Percentiles rank a stretch among this genome's conserved stretches.
phyloP scores from a whole-genome alignment of 2,329 filamentous ascomycete species.

The Neonectria punicea region DNA sequence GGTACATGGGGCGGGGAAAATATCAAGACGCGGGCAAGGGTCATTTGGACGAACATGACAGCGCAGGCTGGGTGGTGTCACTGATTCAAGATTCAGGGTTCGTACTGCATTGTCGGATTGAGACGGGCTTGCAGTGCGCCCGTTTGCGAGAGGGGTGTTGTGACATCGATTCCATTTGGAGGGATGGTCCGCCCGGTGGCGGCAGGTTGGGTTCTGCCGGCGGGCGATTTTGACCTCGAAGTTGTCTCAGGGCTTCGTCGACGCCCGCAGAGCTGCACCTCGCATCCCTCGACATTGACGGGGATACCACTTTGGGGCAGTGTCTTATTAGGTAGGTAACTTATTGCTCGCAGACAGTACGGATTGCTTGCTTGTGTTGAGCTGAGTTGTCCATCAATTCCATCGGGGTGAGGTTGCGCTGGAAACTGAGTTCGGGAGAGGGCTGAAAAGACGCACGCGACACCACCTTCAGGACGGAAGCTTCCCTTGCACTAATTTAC shows the following conservation, averaged over 20 bases:
- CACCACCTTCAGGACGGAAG: not conserved
- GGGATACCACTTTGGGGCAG: constrained; percentile 24
- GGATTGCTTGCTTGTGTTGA: too few relatives aligned
- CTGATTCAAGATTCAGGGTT: not conserved
- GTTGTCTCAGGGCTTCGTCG: constrained; percentile 20
- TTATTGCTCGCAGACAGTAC: not conserved
- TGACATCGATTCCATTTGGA: not conserved
- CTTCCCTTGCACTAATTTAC: not conserved
- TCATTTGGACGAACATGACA: constrained; percentile 11
- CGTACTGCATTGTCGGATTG: not conserved
- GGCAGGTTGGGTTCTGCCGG: constrained; percentile 6
- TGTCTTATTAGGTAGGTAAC: not conserved
- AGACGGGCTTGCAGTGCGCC: constrained; percentile 9
- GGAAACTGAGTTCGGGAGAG: not conserved
- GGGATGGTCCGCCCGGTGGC: constrained; percentile 11
- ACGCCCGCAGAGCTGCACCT: constrained; percentile 43
- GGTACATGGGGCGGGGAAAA: constrained; percentile 8
- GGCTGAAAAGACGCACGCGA: constrained; percentile 20
- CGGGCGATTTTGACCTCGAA: constrained; percentile 2
- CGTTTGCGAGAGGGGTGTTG: constrained; percentile 10
- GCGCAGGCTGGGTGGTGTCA: not conserved
- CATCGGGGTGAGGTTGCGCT: not conserved
- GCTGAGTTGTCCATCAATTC: too few relatives aligned
- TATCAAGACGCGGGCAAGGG: constrained; percentile 3
- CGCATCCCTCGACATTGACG: constrained; percentile 34